phyloP scores from a whole-genome alignment of 1,139 yeast genomes.

The Pneumocystis murina region DNA sequence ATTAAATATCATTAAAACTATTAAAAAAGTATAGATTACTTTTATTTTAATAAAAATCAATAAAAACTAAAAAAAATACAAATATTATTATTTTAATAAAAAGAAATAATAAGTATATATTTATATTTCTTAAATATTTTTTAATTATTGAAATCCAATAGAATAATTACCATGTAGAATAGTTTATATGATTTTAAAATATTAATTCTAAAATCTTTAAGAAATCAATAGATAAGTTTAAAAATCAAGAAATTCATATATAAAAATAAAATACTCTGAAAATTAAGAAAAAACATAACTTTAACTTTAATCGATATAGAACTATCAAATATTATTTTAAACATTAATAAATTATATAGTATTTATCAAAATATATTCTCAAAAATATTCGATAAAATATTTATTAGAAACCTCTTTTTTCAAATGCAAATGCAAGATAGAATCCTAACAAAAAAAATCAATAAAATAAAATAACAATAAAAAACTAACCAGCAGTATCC shows the following conservation, averaged over 20 bases:
- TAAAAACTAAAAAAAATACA: no score
- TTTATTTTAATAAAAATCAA: neutral
- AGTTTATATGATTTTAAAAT: neutral
- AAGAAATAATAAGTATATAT: no score
- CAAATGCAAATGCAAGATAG: constrained; percentile 67
- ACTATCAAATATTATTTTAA: no score
- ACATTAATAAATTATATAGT: neutral
- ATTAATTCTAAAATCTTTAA: neutral
- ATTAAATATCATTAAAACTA: neutral
- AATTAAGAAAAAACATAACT: neutral
- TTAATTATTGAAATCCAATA: no score
- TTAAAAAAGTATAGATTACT: neutral
- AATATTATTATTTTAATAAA: no score
- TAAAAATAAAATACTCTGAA: neutral
- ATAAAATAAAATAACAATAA: neutral
- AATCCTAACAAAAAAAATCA: constrained; percentile 23
- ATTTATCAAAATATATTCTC: neutral
- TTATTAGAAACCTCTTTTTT: constrained; percentile 26
- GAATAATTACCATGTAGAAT: neutral
- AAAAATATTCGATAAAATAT: neutral
- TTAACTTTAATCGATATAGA: neutral
- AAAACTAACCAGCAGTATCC: constrained; percentile 53
- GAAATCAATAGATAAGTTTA: neutral
- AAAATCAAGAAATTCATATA: no score
- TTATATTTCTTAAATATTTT: no score